Evolutionary conservation across 768 basidiomycete species (phyloP).

Genomic region (Lenzites betulinus): DNA sequence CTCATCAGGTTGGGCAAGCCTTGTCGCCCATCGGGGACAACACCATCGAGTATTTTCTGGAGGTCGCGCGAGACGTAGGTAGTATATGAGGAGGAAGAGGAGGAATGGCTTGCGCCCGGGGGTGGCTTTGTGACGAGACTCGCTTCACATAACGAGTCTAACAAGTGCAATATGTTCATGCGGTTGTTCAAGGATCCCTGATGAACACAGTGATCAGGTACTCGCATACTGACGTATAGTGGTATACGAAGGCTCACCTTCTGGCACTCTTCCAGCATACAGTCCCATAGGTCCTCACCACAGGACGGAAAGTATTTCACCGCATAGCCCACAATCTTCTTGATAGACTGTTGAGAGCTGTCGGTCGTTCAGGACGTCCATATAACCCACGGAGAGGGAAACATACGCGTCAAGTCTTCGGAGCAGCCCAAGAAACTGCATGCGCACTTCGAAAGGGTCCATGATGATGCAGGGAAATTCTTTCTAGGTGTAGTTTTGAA

Average conservation of each 20-base stretch:
- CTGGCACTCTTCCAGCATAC: slow-evolving; percentile 86
- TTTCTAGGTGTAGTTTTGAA: background rate
- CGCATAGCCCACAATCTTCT: slow-evolving; percentile 83
- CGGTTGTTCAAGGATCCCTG: slow-evolving; percentile 81
- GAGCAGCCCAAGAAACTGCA: slow-evolving; percentile 69
- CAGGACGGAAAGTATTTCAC: slow-evolving; percentile 83
- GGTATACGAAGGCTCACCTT: slow-evolving; percentile 54
- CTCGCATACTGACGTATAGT: background rate
- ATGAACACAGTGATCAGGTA: background rate
- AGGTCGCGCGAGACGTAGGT: slow-evolving; percentile 81
- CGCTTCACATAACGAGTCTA: slow-evolving; percentile 85
- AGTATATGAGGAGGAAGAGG: slow-evolving; percentile 66
- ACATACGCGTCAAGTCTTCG: slow-evolving; percentile 68
- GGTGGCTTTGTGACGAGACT: slow-evolving; percentile 69
- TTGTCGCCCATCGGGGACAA: slow-evolving; percentile 88
- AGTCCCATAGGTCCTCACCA: slow-evolving; percentile 94
- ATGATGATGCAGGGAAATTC: slow-evolving; percentile 29
- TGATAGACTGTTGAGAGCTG: slow-evolving; percentile 86
- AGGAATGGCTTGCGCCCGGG: slow-evolving; percentile 40
- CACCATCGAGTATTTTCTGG: slow-evolving; percentile 71
- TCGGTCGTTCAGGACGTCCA: slow-evolving; percentile 27
- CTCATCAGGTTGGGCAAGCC: slow-evolving; percentile 87
- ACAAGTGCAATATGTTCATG: slow-evolving; percentile 92
- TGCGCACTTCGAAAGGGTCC: slow-evolving; percentile 74
- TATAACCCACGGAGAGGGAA: background rate